These are phyloP conservation scores for Truncatella angustata DNA, from an alignment of 2,329 filamentous ascomycete species.

Conservation along the genomic window DNA sequence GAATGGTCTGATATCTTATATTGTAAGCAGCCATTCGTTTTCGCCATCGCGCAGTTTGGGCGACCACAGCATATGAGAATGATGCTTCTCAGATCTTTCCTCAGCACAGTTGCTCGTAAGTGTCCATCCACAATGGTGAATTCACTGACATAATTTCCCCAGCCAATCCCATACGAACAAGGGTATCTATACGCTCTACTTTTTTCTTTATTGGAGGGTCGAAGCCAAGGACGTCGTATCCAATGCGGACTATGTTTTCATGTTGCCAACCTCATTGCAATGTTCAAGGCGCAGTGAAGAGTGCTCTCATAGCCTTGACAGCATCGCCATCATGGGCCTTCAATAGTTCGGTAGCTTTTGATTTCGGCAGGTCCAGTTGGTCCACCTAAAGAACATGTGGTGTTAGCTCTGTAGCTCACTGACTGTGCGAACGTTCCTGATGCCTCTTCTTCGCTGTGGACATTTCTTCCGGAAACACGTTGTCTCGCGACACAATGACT, in stretches of 20 bases:
- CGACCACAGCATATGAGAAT: too few relatives aligned
- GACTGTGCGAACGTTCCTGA: background rate
- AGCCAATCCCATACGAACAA: background rate
- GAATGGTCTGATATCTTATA: too few relatives aligned
- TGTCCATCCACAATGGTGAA: too few relatives aligned
- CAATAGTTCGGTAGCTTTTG: conserved; percentile 72
- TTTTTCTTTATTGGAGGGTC: background rate
- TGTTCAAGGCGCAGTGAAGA: conserved; percentile 23
- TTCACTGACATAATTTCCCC: too few relatives aligned
- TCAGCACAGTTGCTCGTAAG: too few relatives aligned
- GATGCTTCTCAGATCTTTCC: too few relatives aligned
- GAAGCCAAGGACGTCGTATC: background rate
- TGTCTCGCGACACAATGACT: conserved; percentile 31
- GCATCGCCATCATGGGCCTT: conserved; percentile 69
- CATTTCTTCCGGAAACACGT: too few relatives aligned
- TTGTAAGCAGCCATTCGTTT: too few relatives aligned
- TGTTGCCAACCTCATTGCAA: background rate
- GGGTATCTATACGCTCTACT: background rate
- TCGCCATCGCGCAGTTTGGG: too few relatives aligned
- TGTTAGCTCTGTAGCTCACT: background rate
- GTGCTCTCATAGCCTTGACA: conserved; percentile 65
- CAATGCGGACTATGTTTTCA: background rate
- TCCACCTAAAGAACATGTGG: conserved; percentile 49
- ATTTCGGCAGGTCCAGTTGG: conserved; percentile 69
- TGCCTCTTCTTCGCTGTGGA: background rate